Evolutionary conservation across 305 asterid genomes (phyloP).

Genomic region (Fraxinus nigra): DNA sequence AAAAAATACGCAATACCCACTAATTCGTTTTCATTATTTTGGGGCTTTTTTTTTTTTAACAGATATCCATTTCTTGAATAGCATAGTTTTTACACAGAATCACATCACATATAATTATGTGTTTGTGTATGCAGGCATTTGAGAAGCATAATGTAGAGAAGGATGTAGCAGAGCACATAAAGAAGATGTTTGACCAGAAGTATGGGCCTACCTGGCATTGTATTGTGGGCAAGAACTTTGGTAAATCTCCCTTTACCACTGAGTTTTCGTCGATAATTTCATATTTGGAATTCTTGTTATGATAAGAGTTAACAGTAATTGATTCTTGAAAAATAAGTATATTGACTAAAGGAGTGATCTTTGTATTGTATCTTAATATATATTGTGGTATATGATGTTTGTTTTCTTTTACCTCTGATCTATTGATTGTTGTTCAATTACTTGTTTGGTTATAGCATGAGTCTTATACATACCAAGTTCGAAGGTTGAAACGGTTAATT

Average conservation of each 20-base stretch:
- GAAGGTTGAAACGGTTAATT: background rate
- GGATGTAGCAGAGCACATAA: slow-evolving; percentile 93
- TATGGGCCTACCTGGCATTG: slow-evolving; percentile 99
- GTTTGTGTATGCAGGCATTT: slow-evolving; percentile 56
- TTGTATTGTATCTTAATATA: slow-evolving; percentile 14
- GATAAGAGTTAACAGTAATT: slow-evolving; percentile 10
- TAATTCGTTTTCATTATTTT: background rate
- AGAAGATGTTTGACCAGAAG: slow-evolving; percentile 89
- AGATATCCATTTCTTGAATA: background rate
- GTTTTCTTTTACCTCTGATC: background rate
- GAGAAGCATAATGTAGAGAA: slow-evolving; percentile 85
- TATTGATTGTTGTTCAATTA: background rate
- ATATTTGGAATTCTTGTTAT: background rate
- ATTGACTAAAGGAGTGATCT: background rate
- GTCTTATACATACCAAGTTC: background rate
- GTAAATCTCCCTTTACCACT: slow-evolving; percentile 36
- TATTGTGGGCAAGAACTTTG: slow-evolving; percentile 97
- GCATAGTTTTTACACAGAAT: background rate
- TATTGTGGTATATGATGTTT: background rate
- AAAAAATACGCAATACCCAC: background rate
- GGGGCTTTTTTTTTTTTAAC: background rate
- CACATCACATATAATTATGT: background rate
- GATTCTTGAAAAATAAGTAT: background rate
- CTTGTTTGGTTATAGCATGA: slow-evolving; percentile 8
- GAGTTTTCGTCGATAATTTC: background rate